Conservation (phyloP, 768 basidiomycete genomes). For the Tricholomella constricta region DNA sequence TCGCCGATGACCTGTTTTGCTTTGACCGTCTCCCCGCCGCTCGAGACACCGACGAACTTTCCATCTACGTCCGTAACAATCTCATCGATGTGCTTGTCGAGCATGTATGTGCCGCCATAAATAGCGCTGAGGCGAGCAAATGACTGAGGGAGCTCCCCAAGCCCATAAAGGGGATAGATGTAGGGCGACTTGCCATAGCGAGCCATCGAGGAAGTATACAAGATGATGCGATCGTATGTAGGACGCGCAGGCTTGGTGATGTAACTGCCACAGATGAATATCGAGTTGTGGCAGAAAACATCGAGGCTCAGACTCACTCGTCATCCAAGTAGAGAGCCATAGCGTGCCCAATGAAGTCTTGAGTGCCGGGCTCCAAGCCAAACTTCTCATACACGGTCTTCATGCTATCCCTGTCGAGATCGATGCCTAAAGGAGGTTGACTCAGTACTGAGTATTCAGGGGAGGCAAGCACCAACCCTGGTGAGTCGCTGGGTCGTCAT, state of each 20-base stretch:
- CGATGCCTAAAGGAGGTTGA: conserved; percentile 55
- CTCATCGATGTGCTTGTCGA: conserved; percentile 91
- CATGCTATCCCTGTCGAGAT: conserved; percentile 93
- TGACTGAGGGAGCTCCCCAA: conserved; percentile 97
- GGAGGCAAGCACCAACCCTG: conserved; percentile 59
- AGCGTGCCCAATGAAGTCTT: conserved; percentile 98
- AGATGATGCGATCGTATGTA: conserved; percentile 91
- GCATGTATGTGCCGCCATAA: conserved; percentile 99
- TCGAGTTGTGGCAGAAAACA: conserved; percentile 1
- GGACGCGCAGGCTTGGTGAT: conserved; percentile 89
- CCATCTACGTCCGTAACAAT: conserved; percentile 86
- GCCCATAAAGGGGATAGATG: conserved; percentile 98
- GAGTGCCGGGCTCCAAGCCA: conserved; percentile 94
- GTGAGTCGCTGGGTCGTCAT: conserved; percentile 94
- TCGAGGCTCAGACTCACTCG: conserved; percentile 60
- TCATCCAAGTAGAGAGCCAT: conserved; percentile 99
- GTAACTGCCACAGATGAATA: conserved; percentile 57
- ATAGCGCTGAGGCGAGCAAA: conserved; percentile 98
- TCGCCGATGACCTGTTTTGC: conserved; percentile 98
- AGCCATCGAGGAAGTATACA: conserved; percentile 98
- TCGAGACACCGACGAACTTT: conserved; percentile 91
- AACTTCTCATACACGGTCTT: conserved; percentile 95
- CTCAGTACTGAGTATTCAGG: neutral
- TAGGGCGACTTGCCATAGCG: conserved; percentile 99
- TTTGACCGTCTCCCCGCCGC: conserved; percentile 88